Evolutionary conservation across 2,329 filamentous ascomycete genomes (phyloP), one percentile per base, ranked within the genome.

Genomic region (Aspergillus ustus): DNA sequence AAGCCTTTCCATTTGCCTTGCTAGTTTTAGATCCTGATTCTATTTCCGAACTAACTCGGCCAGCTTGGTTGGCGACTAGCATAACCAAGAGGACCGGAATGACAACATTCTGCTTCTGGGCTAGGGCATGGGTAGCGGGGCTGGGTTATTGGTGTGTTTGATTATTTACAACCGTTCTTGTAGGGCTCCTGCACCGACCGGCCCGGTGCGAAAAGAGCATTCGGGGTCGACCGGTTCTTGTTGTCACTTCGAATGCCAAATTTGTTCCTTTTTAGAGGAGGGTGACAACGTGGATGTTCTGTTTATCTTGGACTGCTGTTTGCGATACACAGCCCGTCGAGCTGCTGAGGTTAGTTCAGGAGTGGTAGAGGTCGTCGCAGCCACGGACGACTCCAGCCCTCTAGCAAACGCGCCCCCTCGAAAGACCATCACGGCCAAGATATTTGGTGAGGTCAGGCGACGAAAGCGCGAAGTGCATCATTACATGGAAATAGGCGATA

Each of bases 341-440:
- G n/a, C 59, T 8, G 50, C 34, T 13, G 53, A 59, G 17, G 2
- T 45, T 20, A 44, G 54, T 29, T 48, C 29, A 40, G 34, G 62
- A n/a, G 55, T 64, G 49, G 62, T 64, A 46, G 62, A 62, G 53
- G 20, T 64, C 29, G 52, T 60, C 56, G 48, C 59, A 22, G 51
- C 62, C 40, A 62, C 51, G 15, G 51, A 56, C 37, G 22, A 46
- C 4, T 4, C 48, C 29, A 51, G 34, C 37, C 37, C 57, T 11
- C 40, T 43, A 15, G 52, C 49, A 25, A 17, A 57, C 19, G 8
- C 29, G 19, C 54, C 61, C 19, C 49, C 45, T 7, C 31, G 56
- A 2, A 59, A 56, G 17, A 62, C 51, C 4, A 20, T 60, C 13
- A 59, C 57, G 7, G 51, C 43, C 37, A 57, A 52, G 13, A 25